Conservation (phyloP, 2,329 filamentous ascomycete genomes). For the Cercospora brassicicola region DNA sequence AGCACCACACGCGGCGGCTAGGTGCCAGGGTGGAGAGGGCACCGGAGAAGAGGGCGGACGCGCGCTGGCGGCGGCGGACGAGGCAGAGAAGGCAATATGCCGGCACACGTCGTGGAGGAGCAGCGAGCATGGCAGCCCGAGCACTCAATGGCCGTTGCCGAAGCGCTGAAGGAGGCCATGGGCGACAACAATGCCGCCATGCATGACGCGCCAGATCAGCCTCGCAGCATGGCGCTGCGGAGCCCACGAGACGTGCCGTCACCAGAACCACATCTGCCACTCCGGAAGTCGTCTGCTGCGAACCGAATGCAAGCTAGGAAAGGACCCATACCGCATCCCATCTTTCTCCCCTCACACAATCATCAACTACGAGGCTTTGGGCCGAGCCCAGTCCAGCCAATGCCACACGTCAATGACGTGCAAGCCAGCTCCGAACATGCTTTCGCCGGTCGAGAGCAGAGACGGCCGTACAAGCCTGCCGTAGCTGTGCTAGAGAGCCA, state of each 20-base stretch:
- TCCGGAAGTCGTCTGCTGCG: slow-evolving; percentile 44
- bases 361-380: slow-evolving; percentile 36
- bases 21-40: neutral
- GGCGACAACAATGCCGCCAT: slow-evolving; percentile 14
- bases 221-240: slow-evolving; percentile 42
- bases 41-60: neutral
- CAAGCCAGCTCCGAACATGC: slow-evolving; percentile 40
- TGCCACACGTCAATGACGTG: slow-evolving; percentile 33
- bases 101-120: slow-evolving; percentile 20
- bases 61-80: neutral
- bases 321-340: slow-evolving; percentile 32
- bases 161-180: slow-evolving; percentile 34
- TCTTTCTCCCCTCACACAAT: slow-evolving; percentile 32
- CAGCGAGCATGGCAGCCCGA: slow-evolving; percentile 25
- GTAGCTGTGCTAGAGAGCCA: slow-evolving; percentile 32
- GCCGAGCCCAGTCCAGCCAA: slow-evolving; percentile 33
- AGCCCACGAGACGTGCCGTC: slow-evolving; percentile 69
- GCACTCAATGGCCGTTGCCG: slow-evolving; percentile 28
- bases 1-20: slow-evolving; percentile 2
- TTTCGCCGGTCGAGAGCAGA: slow-evolving; percentile 35
- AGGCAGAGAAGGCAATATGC: neutral
- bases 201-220: slow-evolving; percentile 1
- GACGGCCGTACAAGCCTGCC: slow-evolving; percentile 33
- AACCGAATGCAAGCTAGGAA: slow-evolving; percentile 37
- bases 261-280: slow-evolving; percentile 45